Percentiles rank a stretch among this genome's conserved stretches.
These are phyloP conservation scores for Pyricularia sp. DNA, from an alignment of 2,329 filamentous ascomycete genomes.

Conservation along the genomic window DNA sequence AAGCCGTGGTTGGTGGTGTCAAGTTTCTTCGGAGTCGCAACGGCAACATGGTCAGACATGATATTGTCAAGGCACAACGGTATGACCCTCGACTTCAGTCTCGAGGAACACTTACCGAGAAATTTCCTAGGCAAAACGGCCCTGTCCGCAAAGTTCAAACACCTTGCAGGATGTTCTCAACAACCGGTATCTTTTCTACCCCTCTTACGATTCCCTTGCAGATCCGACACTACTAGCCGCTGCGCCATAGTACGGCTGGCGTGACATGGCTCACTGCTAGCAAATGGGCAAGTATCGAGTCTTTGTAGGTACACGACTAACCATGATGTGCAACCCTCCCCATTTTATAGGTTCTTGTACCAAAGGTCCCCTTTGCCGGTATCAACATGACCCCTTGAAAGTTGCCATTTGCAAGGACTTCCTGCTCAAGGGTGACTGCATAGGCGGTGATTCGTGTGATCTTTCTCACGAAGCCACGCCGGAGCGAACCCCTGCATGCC, in stretches of 20 bases:
- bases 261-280: background rate
- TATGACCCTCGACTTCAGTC: conserved; percentile 31
- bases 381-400: conserved; percentile 71
- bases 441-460: conserved; percentile 68
- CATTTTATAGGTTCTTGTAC: conserved; percentile 61
- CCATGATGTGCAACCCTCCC: conserved; percentile 9
- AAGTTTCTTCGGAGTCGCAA: conserved; percentile 76
- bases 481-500: conserved; percentile 74
- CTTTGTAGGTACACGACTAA: conserved; percentile 25
- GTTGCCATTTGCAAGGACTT: conserved; percentile 85
- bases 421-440: conserved; percentile 66
- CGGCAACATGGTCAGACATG: conserved; percentile 71
- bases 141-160: conserved; percentile 55
- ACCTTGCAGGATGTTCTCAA: conserved; percentile 59
- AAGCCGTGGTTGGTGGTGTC: conserved; percentile 59
- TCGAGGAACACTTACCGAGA: conserved; percentile 24
- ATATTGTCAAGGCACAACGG: conserved; percentile 57
- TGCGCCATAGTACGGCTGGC: background rate
- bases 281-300: background rate
- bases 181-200: conserved; percentile 42
- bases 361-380: conserved; percentile 68
- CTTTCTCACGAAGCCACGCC: conserved; percentile 77
- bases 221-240: background rate
- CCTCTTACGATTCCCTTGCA: conserved; percentile 2
- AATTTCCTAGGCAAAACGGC: conserved; percentile 31